Base-by-base conservation (phyloP, 1,284 basidiomycete species). In the Irpex sp. region DNA sequence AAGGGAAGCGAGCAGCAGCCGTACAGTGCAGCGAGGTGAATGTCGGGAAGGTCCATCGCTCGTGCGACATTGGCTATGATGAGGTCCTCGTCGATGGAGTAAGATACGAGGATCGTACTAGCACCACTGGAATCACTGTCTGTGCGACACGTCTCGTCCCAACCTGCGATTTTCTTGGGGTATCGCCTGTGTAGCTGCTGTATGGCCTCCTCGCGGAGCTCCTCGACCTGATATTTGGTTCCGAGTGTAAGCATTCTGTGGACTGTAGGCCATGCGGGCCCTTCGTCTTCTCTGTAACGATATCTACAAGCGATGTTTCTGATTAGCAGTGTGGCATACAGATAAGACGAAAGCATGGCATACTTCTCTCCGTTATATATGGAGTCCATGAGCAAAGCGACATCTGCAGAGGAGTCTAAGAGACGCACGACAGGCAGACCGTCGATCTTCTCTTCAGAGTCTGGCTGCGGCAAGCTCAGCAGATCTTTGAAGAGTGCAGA, bases 1-100 rank as follows among this genome's bases (percentile, higher is more conserved):
- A 59, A 59, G 21, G 62, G 54, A 36, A 63, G 62, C 36, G 58
- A 59, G 58, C 62, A 63, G 62, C 62, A 63, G 49, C 62, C 62
- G 62, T 63, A 63, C n/a, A 63, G 58, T 15, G 62, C 62, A 21
- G 62, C 62, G 37, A 63, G 62, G 54, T 59, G 62, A 49, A 63
- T 56, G 34, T 63, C 62, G 51, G 62, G 62, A 8, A 63, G 62
- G 58, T 57, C 58, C 58, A 59, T 59, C 37, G 58, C 51, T 19
- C 62, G 62, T 40, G 62, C 58, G 52, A 59, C 58, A 54, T 63
- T 63, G n/a, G 62, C 62, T 17, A 63, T 63, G 17, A 55, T 49
- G 62, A 63, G 38, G 58, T 63, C 62, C 36, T 63, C 62, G 49
- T 63, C 62, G 62, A 63, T 63, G 15, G 62, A 52, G 26, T 63